Evolutionary conservation across 768 basidiomycete species (phyloP), one percentile per base, ranked within the genome.

Genomic region (Boletus pseudopeckii): DNA sequence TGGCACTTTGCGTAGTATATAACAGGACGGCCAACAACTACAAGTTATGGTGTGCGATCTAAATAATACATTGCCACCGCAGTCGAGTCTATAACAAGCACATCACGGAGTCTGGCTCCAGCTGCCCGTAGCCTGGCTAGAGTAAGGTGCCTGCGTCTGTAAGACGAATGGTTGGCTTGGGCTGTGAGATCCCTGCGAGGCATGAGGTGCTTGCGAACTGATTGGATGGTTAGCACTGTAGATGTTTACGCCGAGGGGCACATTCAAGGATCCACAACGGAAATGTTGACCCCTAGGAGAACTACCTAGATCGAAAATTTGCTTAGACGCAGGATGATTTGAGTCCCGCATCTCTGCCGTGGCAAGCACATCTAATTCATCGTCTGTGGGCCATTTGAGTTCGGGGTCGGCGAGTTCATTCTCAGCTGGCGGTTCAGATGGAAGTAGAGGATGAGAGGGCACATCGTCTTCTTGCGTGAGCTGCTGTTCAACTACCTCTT

Each of bases 81-180:
- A 33, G 9, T 17, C 22, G 28, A 37, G 10, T 10, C 36, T 10
- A 13, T 17, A 37, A 37, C 3, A 17, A 13, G 9, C 24, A 13
- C 28, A 15, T 63, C 52, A 66, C 33, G 73, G 69, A 53, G 67
- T 70, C 54, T 69, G 63, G 54, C 65, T 73, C 62, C 56, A 60
- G 30, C n/a, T n/a, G n/a, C 51, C 52, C 30, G n/a, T 37, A 11
- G 40, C 33, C 45, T 80, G 80, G 57, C 81, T 82, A 38, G 70
- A 65, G 56, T 82, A 83, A 5, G 78, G 77, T 28, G 81, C 80
- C 60, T 84, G 82, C 2, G 81, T 81, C 58, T 77, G 80, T 40
- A 81, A 62, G 45, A 59, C 46, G 11, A 63, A 28, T 4, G 74
- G 69, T 49, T 75, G 74, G 11, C 70, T 72, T 57, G 37, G 59